phyloP scores from a whole-genome alignment of 139 green algal genomes.

The Chlamydomonas sp. region DNA sequence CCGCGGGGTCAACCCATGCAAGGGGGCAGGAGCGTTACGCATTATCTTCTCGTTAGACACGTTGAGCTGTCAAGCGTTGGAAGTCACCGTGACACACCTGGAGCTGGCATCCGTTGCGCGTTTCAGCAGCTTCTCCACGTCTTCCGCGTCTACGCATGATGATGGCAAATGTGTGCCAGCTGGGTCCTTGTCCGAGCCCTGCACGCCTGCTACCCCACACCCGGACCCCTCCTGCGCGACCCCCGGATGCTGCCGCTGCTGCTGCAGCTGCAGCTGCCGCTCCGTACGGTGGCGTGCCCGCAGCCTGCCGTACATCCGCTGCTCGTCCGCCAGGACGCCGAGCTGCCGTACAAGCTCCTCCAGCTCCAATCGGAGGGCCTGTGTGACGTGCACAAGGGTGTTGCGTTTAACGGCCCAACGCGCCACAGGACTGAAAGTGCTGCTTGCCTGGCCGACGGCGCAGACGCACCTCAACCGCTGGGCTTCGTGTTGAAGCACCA shows the following conservation, averaged over 20 bases:
- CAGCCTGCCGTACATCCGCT: constrained; percentile 31
- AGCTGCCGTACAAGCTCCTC: constrained; percentile 17
- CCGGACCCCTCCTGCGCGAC: no score
- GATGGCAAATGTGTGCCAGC: no score
- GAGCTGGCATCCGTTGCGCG: neutral
- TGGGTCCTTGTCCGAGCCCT: no score
- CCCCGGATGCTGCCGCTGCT: neutral
- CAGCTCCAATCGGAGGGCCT: constrained; percentile 16
- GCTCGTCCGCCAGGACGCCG: constrained; percentile 8
- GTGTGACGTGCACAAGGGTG: neutral
- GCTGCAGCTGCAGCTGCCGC: neutral
- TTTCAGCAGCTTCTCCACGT: neutral
- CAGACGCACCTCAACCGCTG: no score
- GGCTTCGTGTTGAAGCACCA: no score
- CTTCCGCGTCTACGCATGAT: neutral
- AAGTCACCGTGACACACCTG: neutral
- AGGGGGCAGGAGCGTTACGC: no score
- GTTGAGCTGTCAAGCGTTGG: no score
- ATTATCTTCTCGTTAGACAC: no score
- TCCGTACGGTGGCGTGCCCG: neutral
- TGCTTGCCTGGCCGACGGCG: no score
- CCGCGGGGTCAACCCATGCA: no score
- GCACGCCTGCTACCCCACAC: no score
- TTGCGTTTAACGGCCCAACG: neutral
- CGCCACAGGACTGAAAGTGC: no score